phyloP scores from a whole-genome alignment of 2,329 filamentous ascomycete species.

The Claviceps purpurea region DNA sequence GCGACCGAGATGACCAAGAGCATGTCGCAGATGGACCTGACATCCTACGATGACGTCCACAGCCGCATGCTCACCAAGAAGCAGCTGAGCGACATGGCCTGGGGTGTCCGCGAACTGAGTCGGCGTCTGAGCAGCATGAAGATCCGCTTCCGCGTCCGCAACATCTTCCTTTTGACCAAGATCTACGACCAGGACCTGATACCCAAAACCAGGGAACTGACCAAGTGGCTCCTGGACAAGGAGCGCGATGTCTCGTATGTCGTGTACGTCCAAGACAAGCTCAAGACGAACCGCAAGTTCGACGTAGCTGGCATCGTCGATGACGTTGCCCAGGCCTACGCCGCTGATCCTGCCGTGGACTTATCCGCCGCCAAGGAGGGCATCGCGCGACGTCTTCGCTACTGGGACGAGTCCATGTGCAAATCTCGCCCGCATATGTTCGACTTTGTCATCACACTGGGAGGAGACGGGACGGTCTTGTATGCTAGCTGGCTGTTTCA shows the following conservation, averaged over 20 bases:
- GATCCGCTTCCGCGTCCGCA: slow-evolving; percentile 67
- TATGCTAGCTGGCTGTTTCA: slow-evolving; percentile 97
- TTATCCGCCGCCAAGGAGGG: slow-evolving; percentile 20
- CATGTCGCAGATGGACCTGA: slow-evolving; percentile 27
- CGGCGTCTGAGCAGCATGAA: slow-evolving; percentile 74
- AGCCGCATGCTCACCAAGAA: slow-evolving; percentile 83
- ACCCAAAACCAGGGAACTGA: slow-evolving; percentile 60
- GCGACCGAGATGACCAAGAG: slow-evolving; percentile 31
- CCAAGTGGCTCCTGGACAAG: slow-evolving; percentile 65
- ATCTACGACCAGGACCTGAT: slow-evolving; percentile 76
- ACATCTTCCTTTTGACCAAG: slow-evolving; percentile 82
- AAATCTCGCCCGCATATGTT: slow-evolving; percentile 69
- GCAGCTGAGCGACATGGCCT: slow-evolving; percentile 92
- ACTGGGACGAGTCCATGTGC: slow-evolving; percentile 75
- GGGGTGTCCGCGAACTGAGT: slow-evolving; percentile 83
- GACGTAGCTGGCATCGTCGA: slow-evolving; percentile 55
- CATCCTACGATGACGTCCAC: slow-evolving; percentile 27
- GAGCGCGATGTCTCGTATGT: slow-evolving; percentile 56
- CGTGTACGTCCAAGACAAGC: slow-evolving; percentile 70
- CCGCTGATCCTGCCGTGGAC: slow-evolving; percentile 20
- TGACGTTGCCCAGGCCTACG: slow-evolving; percentile 38
- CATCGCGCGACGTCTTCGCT: slow-evolving; percentile 48
- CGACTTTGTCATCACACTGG: slow-evolving; percentile 84
- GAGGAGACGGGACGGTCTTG: slow-evolving; percentile 91
- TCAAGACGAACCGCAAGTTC: slow-evolving; percentile 60